Conservation (phyloP, 192 early-diverging fungal species). For the Gamsiella multidivaricata region DNA sequence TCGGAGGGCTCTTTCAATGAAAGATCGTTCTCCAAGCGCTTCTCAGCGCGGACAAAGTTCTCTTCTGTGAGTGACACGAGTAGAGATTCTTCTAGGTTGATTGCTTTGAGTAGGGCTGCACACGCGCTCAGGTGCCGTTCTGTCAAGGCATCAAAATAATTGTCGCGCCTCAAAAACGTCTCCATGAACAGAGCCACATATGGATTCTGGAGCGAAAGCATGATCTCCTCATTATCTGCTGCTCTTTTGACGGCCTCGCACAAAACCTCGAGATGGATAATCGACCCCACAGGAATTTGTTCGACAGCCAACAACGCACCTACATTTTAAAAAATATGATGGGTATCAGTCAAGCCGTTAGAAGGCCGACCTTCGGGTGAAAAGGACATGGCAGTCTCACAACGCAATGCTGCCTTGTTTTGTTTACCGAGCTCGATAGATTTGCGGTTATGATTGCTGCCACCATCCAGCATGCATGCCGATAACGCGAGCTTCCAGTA, state of each 20-base stretch:
- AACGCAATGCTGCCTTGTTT: too few relatives aligned
- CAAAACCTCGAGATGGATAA: slow-evolving; percentile 29
- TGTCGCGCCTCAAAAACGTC: slow-evolving; percentile 20
- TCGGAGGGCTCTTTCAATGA: background rate
- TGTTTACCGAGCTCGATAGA: slow-evolving; percentile 35
- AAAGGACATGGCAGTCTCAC: background rate
- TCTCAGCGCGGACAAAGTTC: background rate
- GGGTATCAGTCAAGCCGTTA: background rate
- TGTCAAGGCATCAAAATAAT: slow-evolving; percentile 6
- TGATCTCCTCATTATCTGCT: slow-evolving; percentile 3
- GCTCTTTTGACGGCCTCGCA: slow-evolving; percentile 9
- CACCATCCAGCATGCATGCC: slow-evolving; percentile 32
- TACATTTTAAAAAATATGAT: background rate
- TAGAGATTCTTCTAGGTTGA: background rate
- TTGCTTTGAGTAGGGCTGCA: background rate
- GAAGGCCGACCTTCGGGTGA: background rate
- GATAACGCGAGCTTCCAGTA: slow-evolving; percentile 27
- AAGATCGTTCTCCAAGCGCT: slow-evolving; percentile 4
- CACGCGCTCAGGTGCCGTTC: slow-evolving; percentile 8
- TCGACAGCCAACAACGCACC: slow-evolving; percentile 37
- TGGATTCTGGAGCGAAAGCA: slow-evolving; percentile 17
- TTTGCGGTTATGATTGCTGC: slow-evolving; percentile 1
- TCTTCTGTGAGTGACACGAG: background rate
- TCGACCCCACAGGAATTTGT: slow-evolving; percentile 14
- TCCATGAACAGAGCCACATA: slow-evolving; percentile 35